Evolutionary conservation across 2,329 filamentous ascomycete genomes (phyloP), one percentile per base, ranked within the genome.

Genomic region (Daldinia sp.): DNA sequence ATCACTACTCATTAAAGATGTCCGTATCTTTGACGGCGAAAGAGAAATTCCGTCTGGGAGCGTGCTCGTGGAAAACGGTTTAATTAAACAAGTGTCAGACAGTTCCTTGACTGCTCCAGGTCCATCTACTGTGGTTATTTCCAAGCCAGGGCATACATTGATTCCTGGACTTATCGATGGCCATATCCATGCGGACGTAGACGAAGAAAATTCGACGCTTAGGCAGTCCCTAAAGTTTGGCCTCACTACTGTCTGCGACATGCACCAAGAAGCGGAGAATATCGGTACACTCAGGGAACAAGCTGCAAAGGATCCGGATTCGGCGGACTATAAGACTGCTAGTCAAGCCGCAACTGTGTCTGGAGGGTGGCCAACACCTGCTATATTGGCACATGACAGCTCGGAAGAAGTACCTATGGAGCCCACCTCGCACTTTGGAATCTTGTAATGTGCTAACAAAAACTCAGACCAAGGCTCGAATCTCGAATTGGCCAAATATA

Each of bases 161-260:
- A 72, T 84, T 0, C 82, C 82, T 1, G 82, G 82, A 1, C 70
- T 85, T 4, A 83, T 85, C 27, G 82, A 84, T 64, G 77, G 75
- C 39, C 82, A 84, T 63, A 79, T 83, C 25, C 82, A 84, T 60
- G 77, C 77, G 9, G 13, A 56, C 35, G 72, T 80, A 64, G 75
- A 74, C 52, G 80, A 74, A 1, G n/a, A 64, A 10, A 35, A 45
- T 4, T 76, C 79, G 1, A 57, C 55, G 37, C 68, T 82, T 0
- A 75, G 75, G 1, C 81, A 84, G 64, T 75, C 78, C 1, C 70
- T 84, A 1, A 74, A 77, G 1, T 84, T 84, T 54, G 82, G 82
- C 1, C 78, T 84, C 9, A 85, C 82, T 0, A 85, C 82, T 0
- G 79, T 83, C 3, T 80, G 78, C 54, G 82, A 84, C 34, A 81